Evolutionary conservation across 805 yeast species (phyloP).

Genomic region (Candida hispaniensis): DNA sequence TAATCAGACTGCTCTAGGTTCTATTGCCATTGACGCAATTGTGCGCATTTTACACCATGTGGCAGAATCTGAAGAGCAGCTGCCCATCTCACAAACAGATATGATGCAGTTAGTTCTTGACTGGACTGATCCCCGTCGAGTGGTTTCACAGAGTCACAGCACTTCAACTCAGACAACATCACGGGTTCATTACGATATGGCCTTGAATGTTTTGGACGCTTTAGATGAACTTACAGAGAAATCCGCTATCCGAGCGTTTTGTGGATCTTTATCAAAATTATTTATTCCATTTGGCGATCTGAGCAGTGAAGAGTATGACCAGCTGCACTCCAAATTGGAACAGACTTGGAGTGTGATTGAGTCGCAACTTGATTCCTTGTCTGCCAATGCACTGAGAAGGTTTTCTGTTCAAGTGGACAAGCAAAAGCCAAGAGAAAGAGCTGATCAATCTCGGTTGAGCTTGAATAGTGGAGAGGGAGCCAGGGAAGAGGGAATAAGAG

Average conservation of each 20-base stretch:
- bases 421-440: no score
- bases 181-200: conserved; percentile 11
- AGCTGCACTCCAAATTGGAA: neutral
- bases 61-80: conserved; percentile 34
- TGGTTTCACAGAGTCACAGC: conserved; percentile 13
- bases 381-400: neutral
- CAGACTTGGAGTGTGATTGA: neutral
- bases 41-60: conserved; percentile 33
- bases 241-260: conserved; percentile 2
- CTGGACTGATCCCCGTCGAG: conserved; percentile 66
- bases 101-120: conserved; percentile 61
- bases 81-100: conserved; percentile 35
- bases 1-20: conserved; percentile 58
- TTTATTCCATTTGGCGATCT: conserved; percentile 4
- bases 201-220: conserved; percentile 1
- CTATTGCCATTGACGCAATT: conserved; percentile 27
- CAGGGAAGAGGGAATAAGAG: no score
- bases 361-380: neutral
- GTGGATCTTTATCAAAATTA: conserved; percentile 1
- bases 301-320: conserved; percentile 1
- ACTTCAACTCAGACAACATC: conserved; percentile 3
- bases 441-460: no score
- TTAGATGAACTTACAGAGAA: neutral
- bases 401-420: no score
- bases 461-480: no score